A percentile compares a stretch with the other conserved stretches of the same genome.
These are phyloP conservation scores for Metschnikowia cerradonensis DNA, from an alignment of 805 yeast genomes.

Conservation along the genomic window DNA sequence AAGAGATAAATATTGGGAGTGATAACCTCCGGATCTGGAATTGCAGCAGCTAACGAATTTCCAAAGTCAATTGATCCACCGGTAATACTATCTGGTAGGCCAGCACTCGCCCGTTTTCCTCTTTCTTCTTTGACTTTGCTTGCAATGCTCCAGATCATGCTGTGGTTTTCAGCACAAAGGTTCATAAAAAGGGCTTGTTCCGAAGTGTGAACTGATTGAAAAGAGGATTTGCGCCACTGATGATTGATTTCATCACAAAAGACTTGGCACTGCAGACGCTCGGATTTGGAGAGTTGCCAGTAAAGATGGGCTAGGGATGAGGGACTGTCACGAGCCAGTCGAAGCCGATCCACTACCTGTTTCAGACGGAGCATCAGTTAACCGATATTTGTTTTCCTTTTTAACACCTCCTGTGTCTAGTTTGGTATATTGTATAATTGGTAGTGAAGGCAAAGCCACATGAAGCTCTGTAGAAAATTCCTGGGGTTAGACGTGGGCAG, in stretches of 20 bases:
- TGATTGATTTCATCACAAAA: not conserved
- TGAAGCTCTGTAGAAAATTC: not conserved
- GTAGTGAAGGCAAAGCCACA: not conserved
- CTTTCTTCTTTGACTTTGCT: slow-evolving; percentile 2
- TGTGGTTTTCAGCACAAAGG: slow-evolving; percentile 7
- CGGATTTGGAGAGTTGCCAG: not conserved
- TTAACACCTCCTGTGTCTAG: not conserved
- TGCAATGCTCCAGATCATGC: slow-evolving; percentile 10
- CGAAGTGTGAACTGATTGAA: not conserved
- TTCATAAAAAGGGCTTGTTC: slow-evolving; percentile 3
- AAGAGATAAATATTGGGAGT: slow-evolving; percentile 4
- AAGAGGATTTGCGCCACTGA: not conserved
- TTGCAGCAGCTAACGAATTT: no score
- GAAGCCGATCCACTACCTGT: not conserved
- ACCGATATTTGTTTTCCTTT: not conserved
- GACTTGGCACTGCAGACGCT: not conserved
- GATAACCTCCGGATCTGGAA: not conserved
- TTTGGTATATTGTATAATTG: no score
- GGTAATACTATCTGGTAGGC: not conserved
- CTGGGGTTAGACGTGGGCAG: not conserved
- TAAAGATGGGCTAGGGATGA: slow-evolving; percentile 2
- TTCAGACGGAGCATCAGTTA: not conserved
- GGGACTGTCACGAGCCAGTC: not conserved
- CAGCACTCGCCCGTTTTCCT: not conserved
- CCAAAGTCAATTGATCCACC: not conserved